Evolutionary conservation across 139 green algal species (phyloP).

Genomic region (Haematococcus lacustris): DNA sequence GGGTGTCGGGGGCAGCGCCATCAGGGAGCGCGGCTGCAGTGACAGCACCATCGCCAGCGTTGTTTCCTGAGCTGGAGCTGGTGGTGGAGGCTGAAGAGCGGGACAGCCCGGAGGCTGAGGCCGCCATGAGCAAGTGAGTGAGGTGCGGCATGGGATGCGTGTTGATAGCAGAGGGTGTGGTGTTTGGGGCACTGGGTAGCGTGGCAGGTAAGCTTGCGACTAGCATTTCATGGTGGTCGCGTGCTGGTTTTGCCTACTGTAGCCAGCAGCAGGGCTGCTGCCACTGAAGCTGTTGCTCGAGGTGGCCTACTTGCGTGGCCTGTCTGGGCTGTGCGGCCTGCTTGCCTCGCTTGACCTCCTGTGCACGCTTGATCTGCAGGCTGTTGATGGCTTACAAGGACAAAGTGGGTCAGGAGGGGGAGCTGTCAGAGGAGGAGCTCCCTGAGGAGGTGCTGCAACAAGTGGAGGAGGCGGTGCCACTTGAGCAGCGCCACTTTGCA

Average conservation of each 20-base stretch:
- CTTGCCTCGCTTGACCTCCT: background rate
- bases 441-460: slow-evolving; percentile 48
- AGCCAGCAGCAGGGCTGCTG: background rate
- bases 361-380: slow-evolving; percentile 2
- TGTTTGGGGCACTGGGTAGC: background rate
- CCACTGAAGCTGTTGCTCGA: background rate
- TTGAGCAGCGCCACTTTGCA: slow-evolving; percentile 50
- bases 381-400: slow-evolving; percentile 45
- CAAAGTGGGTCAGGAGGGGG: slow-evolving; percentile 39
- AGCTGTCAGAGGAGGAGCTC: slow-evolving; percentile 58
- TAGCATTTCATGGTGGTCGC: background rate
- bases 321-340: background rate
- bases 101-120: slow-evolving; percentile 28
- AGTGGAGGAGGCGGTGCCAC: slow-evolving; percentile 34
- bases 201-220: background rate
- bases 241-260: background rate
- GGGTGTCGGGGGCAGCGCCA: too few relatives aligned
- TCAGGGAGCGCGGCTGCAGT: too few relatives aligned
- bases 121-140: slow-evolving; percentile 26
- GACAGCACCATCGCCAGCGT: background rate
- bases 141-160: background rate
- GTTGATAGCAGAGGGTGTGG: background rate
- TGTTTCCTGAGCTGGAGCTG: slow-evolving; percentile 54
- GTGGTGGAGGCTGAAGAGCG: slow-evolving; percentile 66
- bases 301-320: background rate